A percentile compares a stretch with the other conserved stretches of the same genome.
Evolutionary conservation across 768 basidiomycete genomes (phyloP).

Genomic region (Coprinopsis strossmayeri): DNA sequence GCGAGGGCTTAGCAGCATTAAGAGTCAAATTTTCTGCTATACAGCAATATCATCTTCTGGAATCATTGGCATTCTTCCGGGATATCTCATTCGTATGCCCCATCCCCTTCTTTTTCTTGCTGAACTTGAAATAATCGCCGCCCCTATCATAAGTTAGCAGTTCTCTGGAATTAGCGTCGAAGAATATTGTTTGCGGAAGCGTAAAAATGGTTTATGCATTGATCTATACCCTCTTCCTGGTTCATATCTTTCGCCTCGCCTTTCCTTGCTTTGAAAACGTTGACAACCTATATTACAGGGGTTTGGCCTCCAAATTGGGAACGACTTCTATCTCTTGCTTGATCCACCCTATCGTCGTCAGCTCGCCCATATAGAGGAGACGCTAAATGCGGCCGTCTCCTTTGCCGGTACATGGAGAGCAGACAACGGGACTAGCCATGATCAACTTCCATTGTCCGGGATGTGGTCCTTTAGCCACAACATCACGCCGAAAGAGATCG

Average conservation of each 20-base stretch:
- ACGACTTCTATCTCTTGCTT: constrained; percentile 70
- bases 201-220: constrained; percentile 89
- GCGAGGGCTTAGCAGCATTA: constrained; percentile 76
- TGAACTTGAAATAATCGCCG: not conserved
- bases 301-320: constrained; percentile 80
- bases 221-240: constrained; percentile 77
- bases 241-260: constrained; percentile 12
- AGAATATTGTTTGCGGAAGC: constrained; percentile 78
- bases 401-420: constrained; percentile 65
- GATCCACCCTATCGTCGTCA: constrained; percentile 49
- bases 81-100: constrained; percentile 67
- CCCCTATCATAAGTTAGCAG: constrained; percentile 49
- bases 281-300: constrained; percentile 40
- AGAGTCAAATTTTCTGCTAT: constrained; percentile 79
- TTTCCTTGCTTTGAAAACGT: not conserved
- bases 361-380: constrained; percentile 48
- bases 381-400: constrained; percentile 38
- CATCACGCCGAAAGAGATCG: constrained; percentile 33
- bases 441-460: constrained; percentile 42
- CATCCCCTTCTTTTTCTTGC: not conserved
- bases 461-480: constrained; percentile 63
- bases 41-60: constrained; percentile 84
- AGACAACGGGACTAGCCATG: constrained; percentile 41
- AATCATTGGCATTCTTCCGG: constrained; percentile 87
- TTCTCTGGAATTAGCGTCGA: constrained; percentile 78